A percentile compares a stretch with the other conserved stretches of the same genome.
Evolutionary conservation across 208 protist species (phyloP).

Genomic region (Trypanosoma conorhini): DNA sequence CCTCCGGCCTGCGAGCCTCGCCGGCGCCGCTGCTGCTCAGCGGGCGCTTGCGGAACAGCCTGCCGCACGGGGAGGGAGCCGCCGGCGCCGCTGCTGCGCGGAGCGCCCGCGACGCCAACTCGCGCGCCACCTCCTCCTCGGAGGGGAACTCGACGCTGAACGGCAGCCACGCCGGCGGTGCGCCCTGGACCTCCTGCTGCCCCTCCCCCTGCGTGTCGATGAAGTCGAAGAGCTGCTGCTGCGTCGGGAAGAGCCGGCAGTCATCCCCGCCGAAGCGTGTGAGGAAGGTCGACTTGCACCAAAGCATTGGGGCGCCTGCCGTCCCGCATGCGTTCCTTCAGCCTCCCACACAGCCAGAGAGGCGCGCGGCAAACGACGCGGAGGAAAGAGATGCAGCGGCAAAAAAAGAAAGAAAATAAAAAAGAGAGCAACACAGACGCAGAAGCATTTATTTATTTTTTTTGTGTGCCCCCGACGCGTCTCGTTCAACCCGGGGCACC

Average conservation of each 20-base stretch:
- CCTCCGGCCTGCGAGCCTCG: background rate
- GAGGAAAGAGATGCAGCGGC: too few relatives aligned
- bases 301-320: conserved; percentile 42
- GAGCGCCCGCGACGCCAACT: conserved; percentile 24
- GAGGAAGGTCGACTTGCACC: conserved; percentile 77
- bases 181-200: background rate
- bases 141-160: conserved; percentile 86
- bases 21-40: too few relatives aligned
- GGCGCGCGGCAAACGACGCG: background rate
- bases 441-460: background rate
- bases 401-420: background rate
- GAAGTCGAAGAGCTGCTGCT: conserved; percentile 82
- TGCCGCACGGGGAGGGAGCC: too few relatives aligned
- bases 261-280: conserved; percentile 40
- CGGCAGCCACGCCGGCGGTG: conserved; percentile 41
- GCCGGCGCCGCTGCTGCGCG: conserved; percentile 15
- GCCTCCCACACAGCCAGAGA: background rate
- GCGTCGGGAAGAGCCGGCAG: conserved; percentile 65
- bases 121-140: conserved; percentile 41
- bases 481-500: background rate
- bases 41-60: background rate
- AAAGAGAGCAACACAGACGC: background rate
- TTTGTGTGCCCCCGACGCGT: background rate
- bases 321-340: background rate
- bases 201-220: conserved; percentile 36